phyloP scores from a whole-genome alignment of 345 rosid genomes.

The Chamaenerion angustifolium region DNA sequence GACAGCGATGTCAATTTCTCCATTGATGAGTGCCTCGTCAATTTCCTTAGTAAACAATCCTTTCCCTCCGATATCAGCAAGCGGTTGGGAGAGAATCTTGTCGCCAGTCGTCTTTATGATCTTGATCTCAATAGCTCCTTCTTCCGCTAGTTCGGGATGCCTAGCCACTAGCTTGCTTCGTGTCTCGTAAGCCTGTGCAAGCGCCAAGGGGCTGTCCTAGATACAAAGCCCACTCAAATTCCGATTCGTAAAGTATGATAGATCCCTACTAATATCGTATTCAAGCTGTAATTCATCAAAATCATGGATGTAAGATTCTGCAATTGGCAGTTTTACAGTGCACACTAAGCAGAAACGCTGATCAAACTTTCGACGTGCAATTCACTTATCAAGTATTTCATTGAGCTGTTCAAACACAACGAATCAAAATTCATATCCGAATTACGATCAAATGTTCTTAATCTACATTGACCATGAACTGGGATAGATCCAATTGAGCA shows the following conservation, averaged over 20 bases:
- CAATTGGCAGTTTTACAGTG: too few relatives aligned
- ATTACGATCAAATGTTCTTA: too few relatives aligned
- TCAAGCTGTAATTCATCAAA: background rate
- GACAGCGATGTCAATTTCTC: constrained; percentile 91
- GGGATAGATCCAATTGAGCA: too few relatives aligned
- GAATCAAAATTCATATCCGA: too few relatives aligned
- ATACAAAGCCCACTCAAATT: constrained; percentile 15
- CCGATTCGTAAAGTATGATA: too few relatives aligned
- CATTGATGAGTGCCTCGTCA: constrained; percentile 74
- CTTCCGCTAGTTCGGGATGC: constrained; percentile 69
- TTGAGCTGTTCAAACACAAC: background rate
- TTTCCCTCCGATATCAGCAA: constrained; percentile 97
- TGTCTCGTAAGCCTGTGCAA: constrained; percentile 98
- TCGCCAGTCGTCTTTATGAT: constrained; percentile 95
- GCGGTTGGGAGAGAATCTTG: constrained; percentile 79
- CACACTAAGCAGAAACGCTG: background rate
- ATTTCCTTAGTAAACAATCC: constrained; percentile 95
- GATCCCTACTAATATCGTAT: background rate
- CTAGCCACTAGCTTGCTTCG: constrained; percentile 54
- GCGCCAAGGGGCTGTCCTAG: constrained; percentile 83
- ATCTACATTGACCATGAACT: too few relatives aligned
- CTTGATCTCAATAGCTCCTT: constrained; percentile 82
- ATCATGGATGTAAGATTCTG: too few relatives aligned
- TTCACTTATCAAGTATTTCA: background rate
- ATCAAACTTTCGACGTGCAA: background rate